Conservation (phyloP, 2,329 filamentous ascomycete species). For the Pseudocercospora vitis region DNA sequence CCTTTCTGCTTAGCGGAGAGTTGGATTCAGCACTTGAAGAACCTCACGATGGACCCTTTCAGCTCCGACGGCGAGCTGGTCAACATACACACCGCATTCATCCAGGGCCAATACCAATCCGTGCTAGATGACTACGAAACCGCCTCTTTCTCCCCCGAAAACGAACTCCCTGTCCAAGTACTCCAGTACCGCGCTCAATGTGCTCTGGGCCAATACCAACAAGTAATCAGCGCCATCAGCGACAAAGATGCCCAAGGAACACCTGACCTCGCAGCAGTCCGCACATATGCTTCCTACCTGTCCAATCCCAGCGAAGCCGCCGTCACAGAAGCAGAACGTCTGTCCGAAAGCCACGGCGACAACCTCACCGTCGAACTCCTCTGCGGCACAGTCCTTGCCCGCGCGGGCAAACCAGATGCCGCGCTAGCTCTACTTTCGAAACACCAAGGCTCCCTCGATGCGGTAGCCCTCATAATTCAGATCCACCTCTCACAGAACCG, state of each 20-base stretch:
- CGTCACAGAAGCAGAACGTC: slow-evolving; percentile 63
- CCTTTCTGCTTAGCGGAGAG: too few species aligned
- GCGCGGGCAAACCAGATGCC: slow-evolving; percentile 77
- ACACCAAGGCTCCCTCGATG: slow-evolving; percentile 78
- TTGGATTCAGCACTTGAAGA: too few species aligned
- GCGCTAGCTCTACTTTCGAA: slow-evolving; percentile 75
- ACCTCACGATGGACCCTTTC: slow-evolving; percentile 63
- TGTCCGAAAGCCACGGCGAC: slow-evolving; percentile 66
- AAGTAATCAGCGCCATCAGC: slow-evolving; percentile 68
- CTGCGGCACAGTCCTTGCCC: slow-evolving; percentile 77
- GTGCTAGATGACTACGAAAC: slow-evolving; percentile 79
- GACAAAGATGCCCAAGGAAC: slow-evolving; percentile 57
- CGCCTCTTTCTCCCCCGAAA: slow-evolving; percentile 73
- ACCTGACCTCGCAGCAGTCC: slow-evolving; percentile 74
- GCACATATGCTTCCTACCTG: slow-evolving; percentile 68
- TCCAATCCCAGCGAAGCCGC: slow-evolving; percentile 35
- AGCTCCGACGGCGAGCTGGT: slow-evolving; percentile 66
- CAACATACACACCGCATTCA: slow-evolving; percentile 66
- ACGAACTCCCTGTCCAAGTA: slow-evolving; percentile 72
- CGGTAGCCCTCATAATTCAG: slow-evolving; percentile 83
- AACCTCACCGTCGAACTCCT: slow-evolving; percentile 80
- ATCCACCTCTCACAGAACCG: slow-evolving; percentile 91
- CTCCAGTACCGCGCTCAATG: slow-evolving; percentile 80
- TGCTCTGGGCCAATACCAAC: slow-evolving; percentile 73
- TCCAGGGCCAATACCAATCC: slow-evolving; percentile 78